Evolutionary conservation across 768 basidiomycete genomes (phyloP), one percentile per base, ranked within the genome.

Genomic region (Leucocoprinus sp.): DNA sequence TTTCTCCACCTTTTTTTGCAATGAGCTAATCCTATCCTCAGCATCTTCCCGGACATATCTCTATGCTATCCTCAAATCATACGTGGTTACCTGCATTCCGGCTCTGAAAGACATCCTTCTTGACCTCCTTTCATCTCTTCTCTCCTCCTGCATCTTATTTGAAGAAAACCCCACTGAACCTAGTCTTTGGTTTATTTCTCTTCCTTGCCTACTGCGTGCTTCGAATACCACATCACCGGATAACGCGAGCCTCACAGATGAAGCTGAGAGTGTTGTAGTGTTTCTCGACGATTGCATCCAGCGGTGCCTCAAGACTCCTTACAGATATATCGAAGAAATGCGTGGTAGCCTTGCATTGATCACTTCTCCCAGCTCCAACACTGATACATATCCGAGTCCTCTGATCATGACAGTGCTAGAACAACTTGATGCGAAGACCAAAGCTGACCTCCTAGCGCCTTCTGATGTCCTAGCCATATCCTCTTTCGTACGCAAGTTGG

Each of bases 251-350:
- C 64, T 84, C 17, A 68, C 65, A 1, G 76, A 76, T 36, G 85
- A 84, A 62, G 65, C 67, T 8, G 70, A 72, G 5, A 67, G 69
- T 34, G 75, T 82, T 21, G 64, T 84, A 14, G 48, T 62, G 0
- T 92, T 96, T 64, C 54, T 96, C 8, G 93, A 97, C 52, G 90
- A 93, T 41, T 95, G 91, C 56, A 70, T 86, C 2, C 82, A 84
- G 47, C 72, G 88, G 14, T 92, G 84, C 53, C 57, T 83, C 51
- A 90, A 85, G 61, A 84, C 83, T 2, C 88, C 91, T 0, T 87
- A 92, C 59, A 75, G 78, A 22, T 97, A 95, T 57, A 70, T 95
- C 43, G 93, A 96, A 54, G 81, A 81, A 18, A 62, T 82, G 50
- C 59, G 71, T 5, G 55, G 61, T 0, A 57, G 78, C 17, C 42